Evolutionary conservation across 2,329 filamentous ascomycete species (phyloP).

Genomic region (Fusarium albidum): DNA sequence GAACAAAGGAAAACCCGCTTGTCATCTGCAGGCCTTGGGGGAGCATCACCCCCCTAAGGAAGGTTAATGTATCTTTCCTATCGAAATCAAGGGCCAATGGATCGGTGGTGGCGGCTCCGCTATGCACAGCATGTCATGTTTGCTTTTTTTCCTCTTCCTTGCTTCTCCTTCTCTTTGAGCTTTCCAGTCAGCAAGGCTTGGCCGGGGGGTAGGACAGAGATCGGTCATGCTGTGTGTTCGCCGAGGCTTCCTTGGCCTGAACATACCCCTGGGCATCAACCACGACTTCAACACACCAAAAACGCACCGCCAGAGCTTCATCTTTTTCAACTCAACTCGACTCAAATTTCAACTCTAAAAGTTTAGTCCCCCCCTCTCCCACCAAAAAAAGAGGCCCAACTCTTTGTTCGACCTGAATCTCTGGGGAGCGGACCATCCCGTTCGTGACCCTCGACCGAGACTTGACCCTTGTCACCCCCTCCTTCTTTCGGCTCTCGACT

Average conservation of each 20-base stretch:
- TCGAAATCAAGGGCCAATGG: neutral
- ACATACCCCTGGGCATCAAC: no score
- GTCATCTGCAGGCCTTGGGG: no score
- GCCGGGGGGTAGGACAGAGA: neutral
- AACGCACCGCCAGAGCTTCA: neutral
- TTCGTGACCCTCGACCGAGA: constrained; percentile 17
- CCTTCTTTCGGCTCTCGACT: constrained; percentile 30
- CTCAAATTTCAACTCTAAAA: neutral
- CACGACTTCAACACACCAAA: no score
- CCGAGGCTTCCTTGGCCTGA: no score
- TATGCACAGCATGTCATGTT: constrained; percentile 32
- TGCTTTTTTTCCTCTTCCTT: constrained; percentile 33
- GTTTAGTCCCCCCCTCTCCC: no score
- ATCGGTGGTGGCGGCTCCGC: constrained; percentile 20
- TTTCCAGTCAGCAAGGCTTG: constrained; percentile 1
- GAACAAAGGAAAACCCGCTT: constrained; percentile 12
- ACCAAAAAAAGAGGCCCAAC: constrained; percentile 9
- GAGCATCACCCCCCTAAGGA: no score
- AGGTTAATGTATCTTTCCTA: constrained; percentile 6
- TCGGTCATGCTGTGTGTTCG: neutral
- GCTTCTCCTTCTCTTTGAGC: neutral
- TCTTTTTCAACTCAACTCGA: neutral
- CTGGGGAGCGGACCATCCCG: constrained; percentile 37
- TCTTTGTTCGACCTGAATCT: constrained; percentile 30
- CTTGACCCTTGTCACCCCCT: constrained; percentile 4